Evolutionary conservation across 2,329 filamentous ascomycete genomes (phyloP), one percentile per base, ranked within the genome.

Genomic region (Trichoderma breve): DNA sequence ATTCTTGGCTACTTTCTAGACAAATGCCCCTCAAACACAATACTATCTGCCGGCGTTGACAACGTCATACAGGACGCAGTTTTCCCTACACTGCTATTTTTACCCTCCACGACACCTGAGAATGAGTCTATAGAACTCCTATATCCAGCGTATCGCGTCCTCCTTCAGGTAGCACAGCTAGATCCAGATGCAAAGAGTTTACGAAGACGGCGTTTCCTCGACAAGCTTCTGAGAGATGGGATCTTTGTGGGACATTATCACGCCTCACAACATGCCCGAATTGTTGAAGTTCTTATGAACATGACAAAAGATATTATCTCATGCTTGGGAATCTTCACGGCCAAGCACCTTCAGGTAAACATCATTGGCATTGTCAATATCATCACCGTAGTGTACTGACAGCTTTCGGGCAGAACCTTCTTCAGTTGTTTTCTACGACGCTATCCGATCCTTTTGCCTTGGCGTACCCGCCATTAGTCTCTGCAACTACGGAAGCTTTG

Each of bases 41-140:
- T 95, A 58, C 80, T 80, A 14, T 84, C 85, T 60, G 92, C 90
- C 0, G 92, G 92, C 1, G 87, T 95, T 8, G 87, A 86, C 26
- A 82, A 86, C 15, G 87, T 95, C 30, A 91, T 95, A 73, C 87
- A 91, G 76, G 88, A 93, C 24, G 88, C 90, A 3, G 81, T 93
- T 2, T 86, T 91, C 74, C 92, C 93, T 0, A 89, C 90, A 43
- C 86, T 97, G n/a, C 86, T 91, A 8, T 93, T 90, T 76, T 85
- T 97, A 6, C 95, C 95, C 0, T 89, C 86, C 14, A 83, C 97
- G 55, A 97, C 93, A 0, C 90, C 92, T 0, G 91, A 93, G 76
- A 79, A 85, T 0, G 92, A 96, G 71, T 92, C 92, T 4, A 78
- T 92, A 2, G 77, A 78, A 1, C 82, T 98, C 3, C 86, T 97